Base-by-base conservation (phyloP, 2,329 filamentous ascomycete species). In the Aphanocladium album region DNA sequence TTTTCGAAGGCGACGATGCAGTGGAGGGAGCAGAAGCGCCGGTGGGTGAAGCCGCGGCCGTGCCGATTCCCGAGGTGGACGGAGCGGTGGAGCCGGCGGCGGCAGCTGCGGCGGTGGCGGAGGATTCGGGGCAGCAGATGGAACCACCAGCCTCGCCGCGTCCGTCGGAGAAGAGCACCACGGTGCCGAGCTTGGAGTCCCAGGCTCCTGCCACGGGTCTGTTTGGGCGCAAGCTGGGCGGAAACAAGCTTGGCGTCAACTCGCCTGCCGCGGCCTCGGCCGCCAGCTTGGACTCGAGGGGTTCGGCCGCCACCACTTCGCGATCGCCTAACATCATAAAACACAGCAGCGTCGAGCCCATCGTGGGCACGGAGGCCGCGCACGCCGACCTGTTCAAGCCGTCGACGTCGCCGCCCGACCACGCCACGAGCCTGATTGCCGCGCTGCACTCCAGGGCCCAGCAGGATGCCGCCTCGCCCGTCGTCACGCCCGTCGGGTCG, bases 341-440 rank as follows among this genome's bases (percentile, higher is more conserved):
- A 12, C 80, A 78, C 60, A 81, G 83, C 27, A 82, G 87, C 39
- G 57, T 59, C 2, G 81, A 84, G 59, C 87, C 90, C 1, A 77
- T 87, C 21, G 83, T 93, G 7, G 85, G 83, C 33, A 85, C 87
- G 1, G 87, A 91, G 67, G 80, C 82, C 37, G 80, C 84, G 0
- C 87, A 88, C 63, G 85, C 86, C 21, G 88, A 91, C 62, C 79
- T 86, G 14, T 83, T 83, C 65, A 83, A 82, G 62, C 79, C 81
- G 16, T 82, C 80, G 4, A 79, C 78, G 1, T 83, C 82, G 35
- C 79, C 80, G 5, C 81, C 83, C 2, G 82, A 86, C 41, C 79
- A 85, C 68, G 88, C 88, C 25, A 79, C 81, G 23, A 83, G 79
- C 64, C 79, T 83, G 27, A 90, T 92, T 80, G 87, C 87, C 59